These are phyloP conservation scores for Xylaria sp. DNA, from an alignment of 2,329 filamentous ascomycete genomes.

Conservation along the genomic window DNA sequence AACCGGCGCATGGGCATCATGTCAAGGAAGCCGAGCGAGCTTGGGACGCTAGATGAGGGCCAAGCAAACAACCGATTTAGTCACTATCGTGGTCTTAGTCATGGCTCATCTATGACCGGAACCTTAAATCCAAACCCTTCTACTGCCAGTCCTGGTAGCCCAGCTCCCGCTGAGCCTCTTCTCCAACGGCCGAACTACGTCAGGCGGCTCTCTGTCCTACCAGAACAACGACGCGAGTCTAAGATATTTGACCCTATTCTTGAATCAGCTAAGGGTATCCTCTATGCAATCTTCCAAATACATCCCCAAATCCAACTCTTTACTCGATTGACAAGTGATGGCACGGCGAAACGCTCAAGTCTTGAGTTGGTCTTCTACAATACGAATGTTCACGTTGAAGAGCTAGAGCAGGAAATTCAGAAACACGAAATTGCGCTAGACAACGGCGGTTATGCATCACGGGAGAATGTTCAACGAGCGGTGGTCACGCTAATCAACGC, in stretches of 20 bases:
- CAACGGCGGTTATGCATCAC: slow-evolving; percentile 53
- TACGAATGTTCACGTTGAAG: slow-evolving; percentile 69
- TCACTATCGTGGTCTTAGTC: slow-evolving; percentile 69
- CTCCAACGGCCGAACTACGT: slow-evolving; percentile 67
- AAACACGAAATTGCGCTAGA: slow-evolving; percentile 61
- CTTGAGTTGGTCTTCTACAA: slow-evolving; percentile 72
- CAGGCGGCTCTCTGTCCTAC: slow-evolving; percentile 66
- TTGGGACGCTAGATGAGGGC: slow-evolving; percentile 67
- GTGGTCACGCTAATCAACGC: slow-evolving; percentile 68
- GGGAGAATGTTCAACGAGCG: slow-evolving; percentile 67
- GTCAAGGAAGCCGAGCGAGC: slow-evolving; percentile 63
- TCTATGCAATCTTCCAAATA: slow-evolving; percentile 71
- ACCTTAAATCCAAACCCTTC: slow-evolving; percentile 44
- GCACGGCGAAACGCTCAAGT: slow-evolving; percentile 65
- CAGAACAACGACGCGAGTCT: slow-evolving; percentile 67
- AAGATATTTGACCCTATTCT: slow-evolving; percentile 65
- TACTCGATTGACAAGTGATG: slow-evolving; percentile 65
- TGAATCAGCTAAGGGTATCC: slow-evolving; percentile 69
- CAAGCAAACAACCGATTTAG: slow-evolving; percentile 69
- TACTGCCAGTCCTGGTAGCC: slow-evolving; percentile 62
- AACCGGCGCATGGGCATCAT: slow-evolving; percentile 69
- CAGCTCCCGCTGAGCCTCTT: slow-evolving; percentile 56
- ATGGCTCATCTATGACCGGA: slow-evolving; percentile 71
- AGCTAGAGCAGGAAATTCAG: slow-evolving; percentile 69
- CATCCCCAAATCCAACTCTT: slow-evolving; percentile 72